A percentile compares a stretch with the other conserved stretches of the same genome.
Conservation (phyloP, 108 stramenopile genomes). For the Nitzschia sp. region DNA sequence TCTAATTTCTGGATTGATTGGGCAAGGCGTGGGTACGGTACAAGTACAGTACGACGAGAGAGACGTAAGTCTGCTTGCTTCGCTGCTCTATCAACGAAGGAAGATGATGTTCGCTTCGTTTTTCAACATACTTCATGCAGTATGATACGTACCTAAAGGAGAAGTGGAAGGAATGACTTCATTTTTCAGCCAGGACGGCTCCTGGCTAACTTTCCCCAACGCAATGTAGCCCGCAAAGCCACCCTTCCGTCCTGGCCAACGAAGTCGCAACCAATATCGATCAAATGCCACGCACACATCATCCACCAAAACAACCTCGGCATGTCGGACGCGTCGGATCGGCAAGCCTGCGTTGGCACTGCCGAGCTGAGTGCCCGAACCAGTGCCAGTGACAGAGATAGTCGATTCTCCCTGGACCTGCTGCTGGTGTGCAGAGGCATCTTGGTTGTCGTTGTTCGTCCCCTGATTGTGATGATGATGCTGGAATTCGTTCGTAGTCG, state of each 20-base stretch:
- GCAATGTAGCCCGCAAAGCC: constrained; percentile 86
- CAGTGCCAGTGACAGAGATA: neutral
- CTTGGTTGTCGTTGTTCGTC: neutral
- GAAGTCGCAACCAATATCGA: constrained; percentile 76
- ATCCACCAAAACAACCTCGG: constrained; percentile 85
- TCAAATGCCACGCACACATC: constrained; percentile 57
- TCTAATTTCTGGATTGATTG: neutral
- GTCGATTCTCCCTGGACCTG: neutral
- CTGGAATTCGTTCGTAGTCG: neutral
- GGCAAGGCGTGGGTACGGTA: too few relatives aligned
- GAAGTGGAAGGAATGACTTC: neutral
- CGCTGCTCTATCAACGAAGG: too few relatives aligned
- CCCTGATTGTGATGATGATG: neutral
- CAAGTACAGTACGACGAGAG: too few relatives aligned
- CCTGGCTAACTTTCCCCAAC: constrained; percentile 36
- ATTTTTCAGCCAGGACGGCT: neutral
- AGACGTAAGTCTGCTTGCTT: too few relatives aligned
- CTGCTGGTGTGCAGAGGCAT: neutral
- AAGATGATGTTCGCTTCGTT: too few relatives aligned
- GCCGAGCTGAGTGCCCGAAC: neutral
- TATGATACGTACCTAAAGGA: neutral
- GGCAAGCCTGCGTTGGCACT: constrained; percentile 23
- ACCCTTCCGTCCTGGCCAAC: constrained; percentile 80
- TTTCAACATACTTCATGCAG: too few relatives aligned
- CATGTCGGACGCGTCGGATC: constrained; percentile 76